A percentile compares a stretch with the other conserved stretches of the same genome.
These are phyloP conservation scores for Blastobotrys chiropterorum DNA, from an alignment of 805 yeast species.

Conservation along the genomic window DNA sequence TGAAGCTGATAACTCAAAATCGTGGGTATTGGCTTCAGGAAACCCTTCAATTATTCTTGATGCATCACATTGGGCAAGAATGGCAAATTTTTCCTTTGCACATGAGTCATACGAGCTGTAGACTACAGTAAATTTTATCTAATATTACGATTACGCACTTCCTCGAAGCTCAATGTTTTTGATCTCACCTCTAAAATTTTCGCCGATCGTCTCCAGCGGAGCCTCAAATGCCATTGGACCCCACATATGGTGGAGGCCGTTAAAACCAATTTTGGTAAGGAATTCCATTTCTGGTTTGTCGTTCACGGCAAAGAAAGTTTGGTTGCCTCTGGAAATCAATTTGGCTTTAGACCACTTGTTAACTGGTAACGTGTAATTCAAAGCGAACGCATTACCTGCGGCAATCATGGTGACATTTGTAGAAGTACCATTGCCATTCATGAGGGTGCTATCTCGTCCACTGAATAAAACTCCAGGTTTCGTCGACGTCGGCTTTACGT, in stretches of 20 bases:
- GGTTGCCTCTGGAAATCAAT: neutral
- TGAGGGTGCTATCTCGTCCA: neutral
- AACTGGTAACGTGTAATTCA: conserved; percentile 1
- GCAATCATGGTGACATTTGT: conserved; percentile 4
- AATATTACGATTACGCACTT: neutral
- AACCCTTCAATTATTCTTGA: neutral
- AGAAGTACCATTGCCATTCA: neutral
- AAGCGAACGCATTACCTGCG: conserved; percentile 1
- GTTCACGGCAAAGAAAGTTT: neutral
- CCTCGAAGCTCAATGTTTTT: neutral
- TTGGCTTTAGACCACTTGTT: neutral
- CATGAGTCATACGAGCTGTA: neutral
- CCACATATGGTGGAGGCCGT: neutral
- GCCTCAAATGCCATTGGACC: conserved; percentile 1
- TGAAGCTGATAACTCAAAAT: neutral
- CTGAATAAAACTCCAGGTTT: neutral
- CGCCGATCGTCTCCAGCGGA: neutral
- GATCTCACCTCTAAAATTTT: neutral
- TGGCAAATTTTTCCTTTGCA: neutral
- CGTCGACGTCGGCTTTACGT: neutral
- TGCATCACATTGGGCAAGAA: neutral
- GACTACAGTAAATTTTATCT: too few relatives aligned
- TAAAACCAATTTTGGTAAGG: neutral
- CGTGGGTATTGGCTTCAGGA: neutral
- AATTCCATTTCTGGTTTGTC: neutral